Evolutionary conservation across 2,329 filamentous ascomycete species (phyloP).

Genomic region (Cadophora sp.): DNA sequence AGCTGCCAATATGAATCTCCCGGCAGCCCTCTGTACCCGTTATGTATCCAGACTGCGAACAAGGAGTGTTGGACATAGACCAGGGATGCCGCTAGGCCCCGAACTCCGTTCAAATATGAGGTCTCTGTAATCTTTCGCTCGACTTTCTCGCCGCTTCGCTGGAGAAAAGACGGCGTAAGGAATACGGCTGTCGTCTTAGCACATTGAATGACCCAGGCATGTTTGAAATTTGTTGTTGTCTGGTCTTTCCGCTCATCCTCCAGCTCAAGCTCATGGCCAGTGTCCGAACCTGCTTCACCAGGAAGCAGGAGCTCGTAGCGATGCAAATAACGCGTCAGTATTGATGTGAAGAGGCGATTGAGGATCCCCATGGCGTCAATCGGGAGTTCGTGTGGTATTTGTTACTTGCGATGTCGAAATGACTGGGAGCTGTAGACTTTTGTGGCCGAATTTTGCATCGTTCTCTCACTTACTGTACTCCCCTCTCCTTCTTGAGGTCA

Average conservation of each 20-base stretch:
- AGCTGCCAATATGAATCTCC: slow-evolving; percentile 14
- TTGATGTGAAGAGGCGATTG: background rate
- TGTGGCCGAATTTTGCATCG: background rate
- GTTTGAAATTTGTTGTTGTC: background rate
- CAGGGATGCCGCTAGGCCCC: slow-evolving; percentile 48
- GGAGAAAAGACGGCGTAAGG: slow-evolving; percentile 5
- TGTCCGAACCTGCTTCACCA: background rate
- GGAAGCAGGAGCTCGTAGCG: background rate
- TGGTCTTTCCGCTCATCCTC: background rate
- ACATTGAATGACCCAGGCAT: background rate
- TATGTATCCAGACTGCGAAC: slow-evolving; percentile 4
- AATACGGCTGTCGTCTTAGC: background rate
- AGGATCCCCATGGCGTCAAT: background rate
- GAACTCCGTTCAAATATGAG: slow-evolving; percentile 52
- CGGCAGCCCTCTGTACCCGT: background rate
- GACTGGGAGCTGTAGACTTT: background rate
- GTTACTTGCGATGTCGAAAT: background rate
- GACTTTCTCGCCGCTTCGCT: background rate
- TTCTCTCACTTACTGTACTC: background rate
- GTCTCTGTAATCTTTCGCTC: slow-evolving; percentile 14
- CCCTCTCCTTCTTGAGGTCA: background rate
- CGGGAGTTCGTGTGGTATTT: background rate
- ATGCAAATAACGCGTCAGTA: background rate
- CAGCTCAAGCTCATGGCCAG: background rate
- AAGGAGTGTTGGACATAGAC: slow-evolving; percentile 18